Evolutionary conservation across 1,284 basidiomycete species (phyloP), one percentile per base, ranked within the genome.

Genomic region (Phylloporus sp.): DNA sequence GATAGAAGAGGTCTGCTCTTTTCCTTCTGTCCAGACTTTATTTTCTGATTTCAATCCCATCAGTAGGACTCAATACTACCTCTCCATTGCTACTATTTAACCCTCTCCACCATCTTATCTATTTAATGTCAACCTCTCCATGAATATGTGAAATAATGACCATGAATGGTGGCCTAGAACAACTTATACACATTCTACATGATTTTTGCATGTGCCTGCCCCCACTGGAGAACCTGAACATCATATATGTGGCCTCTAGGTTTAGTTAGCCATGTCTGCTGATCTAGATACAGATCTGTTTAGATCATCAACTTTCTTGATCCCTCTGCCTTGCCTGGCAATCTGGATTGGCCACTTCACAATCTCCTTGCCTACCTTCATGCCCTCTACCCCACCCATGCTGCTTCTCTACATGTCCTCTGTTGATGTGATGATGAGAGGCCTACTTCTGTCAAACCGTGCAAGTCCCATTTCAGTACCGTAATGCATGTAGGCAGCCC

Each of bases 111-210:
- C 95, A 98, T 80, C 91, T 99, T 63, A 94, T 94, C 57, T 98
- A 98, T 79, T 91, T 99, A 70, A 98, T 97, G 11, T 96, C 96
- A 4, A 98, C 97, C 10, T 98, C 96, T 0, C 96, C 97, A 6
- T 89, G 96, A 65, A 98, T 99, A 80, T 90, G 97, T 58, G 98
- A 99, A 79, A 98, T 98, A 74, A 93, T 99, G 84, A 97, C 96
- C 50, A 90, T 94, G 83, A 97, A 99, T 77, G 97, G 97, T 63
- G 97, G 98, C 3, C 88, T 99, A 47, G 97, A 99, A 76, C 90
- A 96, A 29, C 89, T 99, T 44, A 93, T 99, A 39, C 90, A 93
- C 63, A 95, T 99, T 68, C 82, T 96, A n/a, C 90, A 92, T 72
- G 91, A 95, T 68, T 94, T 94, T 68, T 94, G 90, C 77, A 78